Evolutionary conservation across 2,329 filamentous ascomycete genomes (phyloP), one percentile per base, ranked within the genome.

Genomic region (Rhynchosporium secalis): DNA sequence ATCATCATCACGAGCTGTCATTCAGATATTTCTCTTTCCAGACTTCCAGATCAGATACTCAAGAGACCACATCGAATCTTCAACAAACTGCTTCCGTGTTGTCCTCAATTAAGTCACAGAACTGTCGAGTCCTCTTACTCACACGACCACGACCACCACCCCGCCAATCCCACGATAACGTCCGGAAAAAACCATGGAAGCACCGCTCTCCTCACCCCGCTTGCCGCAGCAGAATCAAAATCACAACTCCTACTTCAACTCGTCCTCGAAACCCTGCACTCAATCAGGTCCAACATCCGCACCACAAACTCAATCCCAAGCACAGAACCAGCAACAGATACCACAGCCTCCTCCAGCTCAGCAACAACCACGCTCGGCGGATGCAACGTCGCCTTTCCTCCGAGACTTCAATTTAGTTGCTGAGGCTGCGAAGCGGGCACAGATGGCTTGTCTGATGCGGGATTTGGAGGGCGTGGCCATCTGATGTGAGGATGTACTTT

Each of bases 391-490:
- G 9, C 81, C 81, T 3, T 92, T 92, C 73, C 82, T 96, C 64
- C 86, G 88, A 71, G 89, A 96, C 76, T 91, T 94, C 72, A 94
- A 85, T 62, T 84, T 97, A 36, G 84, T 97, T 47, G 93, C 93
- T 41, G 94, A 98, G 79, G 94, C 94, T 1, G 94, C 92, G 48
- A 96, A 96, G 78, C 83, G 93, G 47, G 94, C 94, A 9, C 92
- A 97, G 77, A 90, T 97, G 81, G 91, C 91, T 47, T 87, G 92
- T 72, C 80, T 97, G 74, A 90, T 93, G 81, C 84, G 93, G 65
- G 94, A 97, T 76, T 83, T 98, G 73, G 92, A 91, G 72, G 85
- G 66, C 15, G 64, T 72, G 38, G 70, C 68, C 7, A 63, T 74
- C 49, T 69, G 64, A 65, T 59, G 47, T 33, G 51, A 36, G 48